Evolutionary conservation across 805 yeast genomes (phyloP), one percentile per base, ranked within the genome.

Genomic region (Peterozyma toletana): DNA sequence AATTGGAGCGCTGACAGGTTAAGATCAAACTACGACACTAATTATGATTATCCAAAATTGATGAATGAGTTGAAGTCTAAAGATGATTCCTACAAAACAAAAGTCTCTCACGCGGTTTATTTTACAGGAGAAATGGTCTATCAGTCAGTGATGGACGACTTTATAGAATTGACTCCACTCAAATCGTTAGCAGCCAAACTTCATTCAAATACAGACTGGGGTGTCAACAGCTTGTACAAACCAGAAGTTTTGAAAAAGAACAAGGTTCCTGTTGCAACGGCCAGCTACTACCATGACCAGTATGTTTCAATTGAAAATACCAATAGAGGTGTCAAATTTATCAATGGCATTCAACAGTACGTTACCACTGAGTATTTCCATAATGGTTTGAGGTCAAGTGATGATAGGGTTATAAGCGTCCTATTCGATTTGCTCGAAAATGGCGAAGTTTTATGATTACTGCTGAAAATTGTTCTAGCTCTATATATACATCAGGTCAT

Each of bases 101-200:
- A 11, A 13, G 41, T 52, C 29, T 39, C 47, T 10, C 45, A 48
- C 37, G 55, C 67, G 2, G 58, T 70, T 3, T 74, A 55, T 46
- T 75, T 75, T 54, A 74, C 78, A 2, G 78, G 80, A 11, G 81
- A 77, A 48, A 74, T 75, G 78, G 76, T 76, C 38, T 75, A 56
- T 57, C 67, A 68, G 48, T 68, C 71, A 11, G 74, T 75, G 73
- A 68, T 54, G 47, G 73, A 71, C 33, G 80, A 76, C 49, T 75
- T 64, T 48, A 54, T 56, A 0, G 77, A 71, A 48, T 60, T 77
- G 35, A 45, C 53, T 5, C 57, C 57, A 13, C 59, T 78, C 37
- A 64, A 66, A 42, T 51, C 53, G 2, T 60, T 77, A 47, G 76
- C 79, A 1, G 35, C 52, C 5, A 41, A 46, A 3, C 49, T 73